Conservation (phyloP, 2,329 filamentous ascomycete genomes). For the Trichoderma sp. region DNA sequence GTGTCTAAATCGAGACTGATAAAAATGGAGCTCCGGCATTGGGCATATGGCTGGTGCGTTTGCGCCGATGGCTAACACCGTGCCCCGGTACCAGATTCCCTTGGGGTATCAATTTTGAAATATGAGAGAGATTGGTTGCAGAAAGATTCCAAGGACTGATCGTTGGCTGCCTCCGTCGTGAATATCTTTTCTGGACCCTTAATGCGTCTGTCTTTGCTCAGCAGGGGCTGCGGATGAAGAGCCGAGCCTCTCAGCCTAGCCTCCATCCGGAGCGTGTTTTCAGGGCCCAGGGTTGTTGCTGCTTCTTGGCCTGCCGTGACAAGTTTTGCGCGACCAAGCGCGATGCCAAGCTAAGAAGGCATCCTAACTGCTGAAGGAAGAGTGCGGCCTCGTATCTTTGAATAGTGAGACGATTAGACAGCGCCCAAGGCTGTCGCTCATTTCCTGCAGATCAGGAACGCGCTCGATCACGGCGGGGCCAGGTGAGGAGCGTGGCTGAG, state of each 20-base stretch:
- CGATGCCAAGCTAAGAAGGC: not conserved
- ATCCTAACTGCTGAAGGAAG: conserved; percentile 7
- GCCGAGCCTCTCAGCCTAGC: not conserved
- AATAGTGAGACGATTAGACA: conserved; percentile 12
- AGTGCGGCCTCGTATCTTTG: conserved; percentile 6
- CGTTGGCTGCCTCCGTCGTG: conserved; percentile 14
- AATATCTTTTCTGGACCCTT: not conserved
- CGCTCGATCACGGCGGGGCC: conserved; percentile 6
- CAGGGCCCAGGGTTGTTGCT: not conserved
- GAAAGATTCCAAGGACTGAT: not conserved
- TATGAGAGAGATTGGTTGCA: not conserved
- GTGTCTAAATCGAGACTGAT: not conserved
- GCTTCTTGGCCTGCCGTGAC: not conserved
- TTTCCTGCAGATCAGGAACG: conserved; percentile 19
- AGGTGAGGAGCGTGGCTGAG: conserved; percentile 11
- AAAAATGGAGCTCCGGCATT: not conserved
- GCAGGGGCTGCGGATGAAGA: not conserved
- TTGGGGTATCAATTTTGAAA: not conserved
- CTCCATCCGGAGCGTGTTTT: not conserved
- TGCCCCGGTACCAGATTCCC: not conserved
- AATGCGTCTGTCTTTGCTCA: not conserved
- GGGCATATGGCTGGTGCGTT: not conserved
- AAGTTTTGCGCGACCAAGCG: not conserved
- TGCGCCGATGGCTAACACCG: not conserved
- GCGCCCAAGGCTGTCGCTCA: not conserved